Evolutionary conservation across 2,329 filamentous ascomycete species (phyloP), one percentile per base, ranked within the genome.

Genomic region (Diaporthe amygdali): DNA sequence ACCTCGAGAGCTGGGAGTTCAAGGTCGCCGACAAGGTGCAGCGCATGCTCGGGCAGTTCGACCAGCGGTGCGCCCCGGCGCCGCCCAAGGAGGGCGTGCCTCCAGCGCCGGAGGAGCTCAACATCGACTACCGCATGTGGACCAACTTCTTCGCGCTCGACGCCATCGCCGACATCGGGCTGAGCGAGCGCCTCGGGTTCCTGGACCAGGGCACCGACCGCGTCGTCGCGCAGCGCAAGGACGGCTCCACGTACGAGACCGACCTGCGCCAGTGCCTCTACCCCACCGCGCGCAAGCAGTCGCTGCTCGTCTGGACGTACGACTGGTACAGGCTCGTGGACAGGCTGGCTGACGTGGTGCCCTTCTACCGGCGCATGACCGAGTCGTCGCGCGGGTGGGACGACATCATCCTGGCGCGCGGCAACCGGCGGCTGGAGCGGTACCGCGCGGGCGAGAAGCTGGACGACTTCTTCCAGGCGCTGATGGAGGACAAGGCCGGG

Each of bases 61-160:
- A 89, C 73, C 73, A 74, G 39, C 78, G 76, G 37, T 84, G 84
- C 70, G 84, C 83, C 3, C 71, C 74, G 0, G 81, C 84, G 1
- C 79, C 81, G 0, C 47, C 27, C 9, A 41, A 66, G 47, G 63
- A 52, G n/a, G 46, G 32, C 32, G 30, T 22, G 32, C 37, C 9
- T 10, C 63, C 63, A 7, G 47, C 15, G 3, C 34, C 47, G 17
- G 46, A 66, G 15, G 63, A 66, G 46, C 63, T 66, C 46, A 59
- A 17, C 34, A 68, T 87, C 22, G 85, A 89, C 74, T 86, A 85
- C 68, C 83, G 86, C 5, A 79, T 80, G 7, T 89, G 84, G 84
- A 81, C 83, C 30, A 89, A 88, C 77, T 87, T 87, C 79, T 89
- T 89, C 76, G 87, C 86, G 0, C 79, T 89, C 17, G 87, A 90